Evolutionary conservation across 495 filamentous ascomycete species (phyloP).

Genomic region (Darksidea phi): DNA sequence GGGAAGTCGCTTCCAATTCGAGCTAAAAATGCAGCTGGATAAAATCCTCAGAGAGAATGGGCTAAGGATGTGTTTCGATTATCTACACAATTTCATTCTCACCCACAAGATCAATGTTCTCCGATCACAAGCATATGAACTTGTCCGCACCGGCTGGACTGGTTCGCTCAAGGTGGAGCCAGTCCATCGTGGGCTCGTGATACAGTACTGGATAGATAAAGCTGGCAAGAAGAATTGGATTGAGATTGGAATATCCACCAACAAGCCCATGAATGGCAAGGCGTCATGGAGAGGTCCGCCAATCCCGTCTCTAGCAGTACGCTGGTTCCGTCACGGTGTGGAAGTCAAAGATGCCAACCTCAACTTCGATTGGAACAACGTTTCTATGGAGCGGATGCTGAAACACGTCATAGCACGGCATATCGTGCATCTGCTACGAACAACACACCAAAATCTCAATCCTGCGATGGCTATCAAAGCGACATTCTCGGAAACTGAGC

Average conservation of each 20-base stretch:
- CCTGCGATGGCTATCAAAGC: constrained; percentile 40
- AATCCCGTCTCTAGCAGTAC: constrained; percentile 59
- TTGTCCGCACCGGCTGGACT: constrained; percentile 69
- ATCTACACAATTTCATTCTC: constrained; percentile 78
- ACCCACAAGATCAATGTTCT: constrained; percentile 85
- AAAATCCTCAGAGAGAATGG: constrained; percentile 62
- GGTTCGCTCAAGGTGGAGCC: constrained; percentile 70
- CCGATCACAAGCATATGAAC: constrained; percentile 67
- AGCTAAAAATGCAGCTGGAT: constrained; percentile 71
- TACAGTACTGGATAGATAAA: constrained; percentile 84
- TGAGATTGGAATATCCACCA: constrained; percentile 75
- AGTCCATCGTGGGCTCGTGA: constrained; percentile 71
- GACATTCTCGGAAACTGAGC: constrained; percentile 53
- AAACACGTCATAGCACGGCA: constrained; percentile 74
- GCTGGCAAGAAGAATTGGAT: constrained; percentile 79
- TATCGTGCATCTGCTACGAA: constrained; percentile 61
- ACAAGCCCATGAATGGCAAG: constrained; percentile 50
- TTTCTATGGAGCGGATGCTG: constrained; percentile 72
- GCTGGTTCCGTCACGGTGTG: constrained; percentile 82
- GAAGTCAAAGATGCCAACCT: constrained; percentile 67
- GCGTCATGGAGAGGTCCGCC: constrained; percentile 34
- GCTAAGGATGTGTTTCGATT: constrained; percentile 73
- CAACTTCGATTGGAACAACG: constrained; percentile 59
- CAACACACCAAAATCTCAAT: constrained; percentile 58
- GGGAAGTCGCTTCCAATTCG: constrained; percentile 48